Base-by-base conservation (phyloP, 2,329 filamentous ascomycete genomes). In the Balansia obtecta region DNA sequence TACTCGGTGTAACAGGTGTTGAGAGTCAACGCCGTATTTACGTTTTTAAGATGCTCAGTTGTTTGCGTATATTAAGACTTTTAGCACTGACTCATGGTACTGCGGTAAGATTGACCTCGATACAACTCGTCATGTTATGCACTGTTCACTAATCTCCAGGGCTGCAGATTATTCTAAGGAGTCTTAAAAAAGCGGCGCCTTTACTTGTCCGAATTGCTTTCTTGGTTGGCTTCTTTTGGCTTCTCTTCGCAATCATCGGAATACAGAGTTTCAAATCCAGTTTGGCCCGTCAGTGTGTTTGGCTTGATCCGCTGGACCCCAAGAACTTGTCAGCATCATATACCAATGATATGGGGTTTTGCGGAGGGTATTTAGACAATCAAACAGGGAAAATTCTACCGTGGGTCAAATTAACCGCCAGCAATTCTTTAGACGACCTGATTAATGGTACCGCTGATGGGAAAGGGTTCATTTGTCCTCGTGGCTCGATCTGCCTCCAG, bases 31-130 rank as follows among this genome's bases (percentile, higher is more conserved):
- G 82, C 48, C 87, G 94, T 61, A 66, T 97, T 8, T 95, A 89
- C 59, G 78, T 97, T 8, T 98, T 98, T 66, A 84, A 88, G 51
- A 98, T 98, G 94, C 74, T 98, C 53, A 95, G 90, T 62, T 96
- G 89, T 67, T 75, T 98, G 55, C 86, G 94, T 43, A 96, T 98
- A 56, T 70, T 98, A 56, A 82, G 93, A 53, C 76, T 98, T n/a
- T 73, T 98, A 18, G 85, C 88, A 47, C 78, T 98, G 48, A 98
- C 93, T 1, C 90, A 89, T 58, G 93, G 93, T 58, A 98, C 94
- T 51, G 86, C 90, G 49, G 86, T 89, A 75, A 73, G 83, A 22
- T 38, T 15, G 13, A 7, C 16, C 16, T 30, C 32, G 16, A 32
- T 9, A 20, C 12, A 8, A 40, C n/a, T 3, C 13, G n/a, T 15